A percentile compares a stretch with the other conserved stretches of the same genome.
phyloP scores from a whole-genome alignment of 2,329 filamentous ascomycete species.

The Fusarium buharicum region DNA sequence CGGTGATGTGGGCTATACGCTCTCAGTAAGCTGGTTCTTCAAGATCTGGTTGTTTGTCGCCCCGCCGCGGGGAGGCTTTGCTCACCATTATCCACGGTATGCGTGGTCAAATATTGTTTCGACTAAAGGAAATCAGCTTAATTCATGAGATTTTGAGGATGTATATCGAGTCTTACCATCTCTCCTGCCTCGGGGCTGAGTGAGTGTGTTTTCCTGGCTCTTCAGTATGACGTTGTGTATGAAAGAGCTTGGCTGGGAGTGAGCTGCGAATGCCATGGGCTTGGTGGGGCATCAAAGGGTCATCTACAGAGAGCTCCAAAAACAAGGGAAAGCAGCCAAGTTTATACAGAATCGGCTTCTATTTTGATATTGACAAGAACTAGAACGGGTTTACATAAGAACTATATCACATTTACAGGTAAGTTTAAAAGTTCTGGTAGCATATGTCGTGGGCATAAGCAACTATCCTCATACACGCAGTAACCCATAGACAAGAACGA shows the following conservation, averaged over 20 bases:
- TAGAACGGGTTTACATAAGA: not conserved
- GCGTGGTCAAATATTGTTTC: conserved; percentile 96
- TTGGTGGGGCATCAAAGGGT: conserved; percentile 37
- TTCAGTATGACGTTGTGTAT: conserved; percentile 42
- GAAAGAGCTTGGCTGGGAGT: conserved; percentile 28
- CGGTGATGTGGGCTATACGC: conserved; percentile 76
- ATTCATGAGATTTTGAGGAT: not conserved
- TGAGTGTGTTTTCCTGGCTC: conserved; percentile 12
- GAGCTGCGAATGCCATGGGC: conserved; percentile 22
- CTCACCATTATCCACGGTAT: conserved; percentile 87
- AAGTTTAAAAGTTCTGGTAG: not conserved
- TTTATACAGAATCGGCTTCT: not conserved
- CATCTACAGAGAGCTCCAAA: conserved; percentile 23
- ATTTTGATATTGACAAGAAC: not conserved
- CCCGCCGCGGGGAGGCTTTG: conserved; percentile 48
- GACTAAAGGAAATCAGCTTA: conserved; percentile 67
- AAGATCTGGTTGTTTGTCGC: conserved; percentile 19
- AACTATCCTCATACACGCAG: not conserved
- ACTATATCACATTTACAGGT: not conserved
- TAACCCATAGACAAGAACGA: not conserved
- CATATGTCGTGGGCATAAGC: not conserved
- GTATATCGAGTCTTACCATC: conserved; percentile 43
- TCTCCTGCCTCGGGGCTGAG: conserved; percentile 12
- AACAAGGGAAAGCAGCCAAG: conserved; percentile 4
- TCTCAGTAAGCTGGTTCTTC: conserved; percentile 31